Base-by-base conservation (phyloP, 2,329 filamentous ascomycete species). In the Diplocarpon rosae region DNA sequence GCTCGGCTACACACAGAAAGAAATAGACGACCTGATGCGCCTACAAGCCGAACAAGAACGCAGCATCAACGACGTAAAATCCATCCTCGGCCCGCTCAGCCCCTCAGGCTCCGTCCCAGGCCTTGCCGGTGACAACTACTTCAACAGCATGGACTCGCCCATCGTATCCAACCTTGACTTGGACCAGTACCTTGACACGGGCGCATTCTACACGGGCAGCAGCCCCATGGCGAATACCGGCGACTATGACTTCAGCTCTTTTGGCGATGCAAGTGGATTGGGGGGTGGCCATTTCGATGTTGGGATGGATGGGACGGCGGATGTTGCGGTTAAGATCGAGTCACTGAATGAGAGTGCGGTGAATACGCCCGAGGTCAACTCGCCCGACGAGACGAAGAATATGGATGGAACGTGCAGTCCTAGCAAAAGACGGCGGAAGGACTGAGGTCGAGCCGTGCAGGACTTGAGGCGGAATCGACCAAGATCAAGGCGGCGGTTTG, bases 21-120 rank as follows among this genome's bases (percentile, higher is more conserved):
- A 94, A 50, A 75, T 95, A 24, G 85, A 92, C 41, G 74, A 83
- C 27, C 71, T 96, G 2, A 78, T 85, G 51, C 81, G 80, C 35
- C 70, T 95, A 56, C 85, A 93, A 59, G 76, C 78, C 17, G 80
- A 90, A 48, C 88, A 95, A 57, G 80, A 83, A 48, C 73, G 73
- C 38, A 83, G 84, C 39, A 83, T 95, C 1, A 77, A 85, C 49
- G 78, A 85, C 46, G 70, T 95, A 9, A 79, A 79, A 41, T 79
- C 77, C 44, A 68, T 87, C 13, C 72, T 95, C 7, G 80, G 84
- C 6, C 88, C 88, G 0, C 71, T 94, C 11, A 89, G 82, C 56
- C 88, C 88, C 0, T 85, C 78, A 0, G 87, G 86, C 4, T 74
- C 76, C 13, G 85, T 94, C 30, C 84, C 86, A 1, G 85, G 85